These are phyloP conservation scores for Pseudotsuga menziesii DNA, from an alignment of 75 land plant species.

Conservation along the genomic window DNA sequence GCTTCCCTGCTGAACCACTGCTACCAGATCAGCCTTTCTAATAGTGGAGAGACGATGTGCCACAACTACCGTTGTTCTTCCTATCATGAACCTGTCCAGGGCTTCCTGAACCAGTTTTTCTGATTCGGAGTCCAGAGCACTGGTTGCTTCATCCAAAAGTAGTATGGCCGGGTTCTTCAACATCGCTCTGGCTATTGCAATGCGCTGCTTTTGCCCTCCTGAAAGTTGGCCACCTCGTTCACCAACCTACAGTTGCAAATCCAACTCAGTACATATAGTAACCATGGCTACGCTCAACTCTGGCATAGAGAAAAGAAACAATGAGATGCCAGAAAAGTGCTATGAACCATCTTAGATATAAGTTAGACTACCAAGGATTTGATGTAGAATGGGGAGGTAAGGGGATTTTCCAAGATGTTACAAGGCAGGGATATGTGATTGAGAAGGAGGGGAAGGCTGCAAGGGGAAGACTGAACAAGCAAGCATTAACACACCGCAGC, in stretches of 20 bases:
- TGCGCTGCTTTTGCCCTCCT: constrained; percentile 93
- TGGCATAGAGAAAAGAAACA: too few species aligned
- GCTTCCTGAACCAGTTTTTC: constrained; percentile 87
- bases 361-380: too few species aligned
- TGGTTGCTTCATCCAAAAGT: constrained; percentile 94
- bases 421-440: too few species aligned
- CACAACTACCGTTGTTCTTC: constrained; percentile 82
- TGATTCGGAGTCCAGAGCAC: constrained; percentile 83
- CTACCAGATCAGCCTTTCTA: constrained; percentile 76
- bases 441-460: too few species aligned
- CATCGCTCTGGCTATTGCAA: constrained; percentile 90
- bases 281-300: not conserved
- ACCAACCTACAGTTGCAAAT: constrained; percentile 49
- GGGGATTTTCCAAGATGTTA: too few species aligned
- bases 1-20: constrained; percentile 68
- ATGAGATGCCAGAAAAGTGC: too few species aligned
- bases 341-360: too few species aligned
- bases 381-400: too few species aligned
- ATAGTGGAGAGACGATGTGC: constrained; percentile 89
- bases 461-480: too few species aligned
- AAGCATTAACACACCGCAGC: not conserved
- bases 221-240: constrained; percentile 85
- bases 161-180: constrained; percentile 82
- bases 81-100: constrained; percentile 83
- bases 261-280: not conserved